Conservation (phyloP, 495 filamentous ascomycete genomes). For the Xylaria acuta region DNA sequence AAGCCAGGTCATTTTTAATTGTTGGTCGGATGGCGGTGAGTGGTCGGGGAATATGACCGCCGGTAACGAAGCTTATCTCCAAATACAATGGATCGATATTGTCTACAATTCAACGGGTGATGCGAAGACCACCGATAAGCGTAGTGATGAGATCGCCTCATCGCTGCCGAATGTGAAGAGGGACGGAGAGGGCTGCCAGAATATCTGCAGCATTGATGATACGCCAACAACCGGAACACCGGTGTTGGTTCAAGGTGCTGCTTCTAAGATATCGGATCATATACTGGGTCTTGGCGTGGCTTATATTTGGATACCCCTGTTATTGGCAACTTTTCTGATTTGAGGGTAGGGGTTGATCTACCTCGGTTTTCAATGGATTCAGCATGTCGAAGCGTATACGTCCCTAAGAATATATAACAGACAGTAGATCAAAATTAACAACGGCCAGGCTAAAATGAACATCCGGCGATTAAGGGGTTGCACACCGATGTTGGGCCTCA, state of each 20-base stretch:
- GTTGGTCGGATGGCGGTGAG: constrained; percentile 76
- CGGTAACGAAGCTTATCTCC: constrained; percentile 64
- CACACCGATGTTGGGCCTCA: neutral
- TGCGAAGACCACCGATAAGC: constrained; percentile 11
- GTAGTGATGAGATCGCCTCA: neutral
- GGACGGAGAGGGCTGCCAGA: constrained; percentile 41
- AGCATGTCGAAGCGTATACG: neutral
- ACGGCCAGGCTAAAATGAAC: neutral
- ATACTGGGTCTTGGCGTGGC: constrained; percentile 20
- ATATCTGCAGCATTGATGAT: constrained; percentile 60
- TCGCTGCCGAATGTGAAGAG: constrained; percentile 25
- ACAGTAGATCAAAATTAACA: neutral
- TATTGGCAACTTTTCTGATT: constrained; percentile 33
- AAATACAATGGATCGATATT: constrained; percentile 77
- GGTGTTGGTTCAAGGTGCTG: constrained; percentile 52
- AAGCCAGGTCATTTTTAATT: constrained; percentile 69
- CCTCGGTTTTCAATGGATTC: neutral
- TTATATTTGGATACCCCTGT: constrained; percentile 32
- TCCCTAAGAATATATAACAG: neutral
- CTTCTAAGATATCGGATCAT: constrained; percentile 31
- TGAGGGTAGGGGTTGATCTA: constrained; percentile 15
- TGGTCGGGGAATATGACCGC: constrained; percentile 77
- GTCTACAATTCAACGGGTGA: constrained; percentile 64
- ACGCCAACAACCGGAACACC: constrained; percentile 48
- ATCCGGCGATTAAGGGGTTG: neutral